Evolutionary conservation across 148 eudicot genomes (phyloP).

Genomic region (Dianthus caryophyllus): DNA sequence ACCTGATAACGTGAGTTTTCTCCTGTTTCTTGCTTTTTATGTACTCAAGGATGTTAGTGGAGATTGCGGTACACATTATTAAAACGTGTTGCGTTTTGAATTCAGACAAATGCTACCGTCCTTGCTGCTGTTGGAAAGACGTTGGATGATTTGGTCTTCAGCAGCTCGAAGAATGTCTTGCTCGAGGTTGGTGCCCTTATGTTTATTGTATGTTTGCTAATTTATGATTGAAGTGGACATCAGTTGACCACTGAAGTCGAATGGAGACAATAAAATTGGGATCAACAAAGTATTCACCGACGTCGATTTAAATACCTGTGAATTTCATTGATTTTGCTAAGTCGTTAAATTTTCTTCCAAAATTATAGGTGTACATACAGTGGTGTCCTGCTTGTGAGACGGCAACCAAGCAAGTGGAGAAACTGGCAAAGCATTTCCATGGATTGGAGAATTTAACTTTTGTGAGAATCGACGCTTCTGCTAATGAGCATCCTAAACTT

Average conservation of each 20-base stretch:
- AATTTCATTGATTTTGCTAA: background rate
- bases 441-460: constrained; percentile 62
- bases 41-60: background rate
- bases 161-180: constrained; percentile 56
- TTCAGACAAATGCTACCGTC: constrained; percentile 61
- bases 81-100: constrained; percentile 2
- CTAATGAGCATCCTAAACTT: constrained; percentile 80
- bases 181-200: constrained; percentile 59
- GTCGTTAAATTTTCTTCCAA: background rate
- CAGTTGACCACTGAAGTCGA: too few relatives aligned
- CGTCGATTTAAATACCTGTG: background rate
- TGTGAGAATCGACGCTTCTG: constrained; percentile 78
- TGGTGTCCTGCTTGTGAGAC: constrained; percentile 82
- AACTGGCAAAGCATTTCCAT: constrained; percentile 89
- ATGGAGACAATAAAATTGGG: too few relatives aligned
- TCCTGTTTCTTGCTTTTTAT: background rate
- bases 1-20: constrained; percentile 73
- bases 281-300: too few relatives aligned
- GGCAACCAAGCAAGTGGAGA: constrained; percentile 79
- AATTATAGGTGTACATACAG: constrained; percentile 71
- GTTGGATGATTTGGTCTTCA: constrained; percentile 64
- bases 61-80: background rate
- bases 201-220: background rate
- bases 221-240: too few relatives aligned
- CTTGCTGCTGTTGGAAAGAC: constrained; percentile 77